These are phyloP conservation scores for Vitis cinerea DNA, from an alignment of 164 flowering plant genomes.

Conservation along the genomic window DNA sequence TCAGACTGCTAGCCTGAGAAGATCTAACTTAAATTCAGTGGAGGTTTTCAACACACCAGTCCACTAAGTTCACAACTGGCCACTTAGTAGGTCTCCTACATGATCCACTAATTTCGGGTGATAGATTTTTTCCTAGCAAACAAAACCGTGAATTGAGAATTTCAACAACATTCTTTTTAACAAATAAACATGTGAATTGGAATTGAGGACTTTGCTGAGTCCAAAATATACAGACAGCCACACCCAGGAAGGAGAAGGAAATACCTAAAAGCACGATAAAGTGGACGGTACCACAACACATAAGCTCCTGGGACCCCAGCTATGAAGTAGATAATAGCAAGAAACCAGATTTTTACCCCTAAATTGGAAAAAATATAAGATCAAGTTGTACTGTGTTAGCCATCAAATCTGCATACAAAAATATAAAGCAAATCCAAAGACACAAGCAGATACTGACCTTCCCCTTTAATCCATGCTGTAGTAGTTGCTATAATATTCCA, in stretches of 20 bases:
- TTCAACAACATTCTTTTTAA: too few relatives aligned
- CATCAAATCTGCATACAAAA: not conserved
- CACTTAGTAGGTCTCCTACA: too few relatives aligned
- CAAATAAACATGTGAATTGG: too few relatives aligned
- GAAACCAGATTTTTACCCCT: constrained; percentile 92
- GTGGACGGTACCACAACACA: constrained; percentile 96
- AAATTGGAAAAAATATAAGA: constrained; percentile 6
- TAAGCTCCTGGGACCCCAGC: constrained; percentile 94
- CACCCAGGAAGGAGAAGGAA: not conserved
- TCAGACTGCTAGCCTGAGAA: not conserved
- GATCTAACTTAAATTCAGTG: not conserved
- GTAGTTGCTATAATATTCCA: constrained; percentile 93
- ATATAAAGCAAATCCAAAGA: constrained; percentile 1
- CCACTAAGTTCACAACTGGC: too few relatives aligned
- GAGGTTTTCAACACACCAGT: not conserved
- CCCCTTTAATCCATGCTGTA: constrained; percentile 86
- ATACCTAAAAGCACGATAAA: constrained; percentile 96
- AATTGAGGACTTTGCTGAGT: not conserved
- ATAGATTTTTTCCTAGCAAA: too few relatives aligned
- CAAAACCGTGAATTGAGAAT: too few relatives aligned
- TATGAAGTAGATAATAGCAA: constrained; percentile 91
- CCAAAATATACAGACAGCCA: not conserved
- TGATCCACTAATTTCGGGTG: too few relatives aligned
- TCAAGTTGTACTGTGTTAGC: not conserved
- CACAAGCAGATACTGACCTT: constrained; percentile 46